phyloP scores from a whole-genome alignment of 192 early-diverging fungal genomes.

The Umbelopsis ramanniana region DNA sequence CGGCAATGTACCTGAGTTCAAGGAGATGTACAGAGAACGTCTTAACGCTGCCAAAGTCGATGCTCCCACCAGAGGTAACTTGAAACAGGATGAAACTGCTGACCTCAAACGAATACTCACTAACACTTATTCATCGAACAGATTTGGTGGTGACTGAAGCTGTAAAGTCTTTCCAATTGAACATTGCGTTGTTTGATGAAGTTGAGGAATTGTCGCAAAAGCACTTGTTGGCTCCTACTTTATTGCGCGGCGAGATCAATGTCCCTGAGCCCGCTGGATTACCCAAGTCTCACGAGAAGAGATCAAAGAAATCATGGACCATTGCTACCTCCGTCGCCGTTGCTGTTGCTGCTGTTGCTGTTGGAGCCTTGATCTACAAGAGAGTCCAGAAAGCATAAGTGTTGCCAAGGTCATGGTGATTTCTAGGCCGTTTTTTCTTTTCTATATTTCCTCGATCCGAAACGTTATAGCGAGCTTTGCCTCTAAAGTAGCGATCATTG shows the following conservation, averaged over 20 bases:
- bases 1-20: constrained; percentile 50
- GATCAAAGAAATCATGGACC: not conserved
- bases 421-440: not conserved
- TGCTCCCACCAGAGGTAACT: constrained; percentile 35
- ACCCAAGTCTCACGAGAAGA: not conserved
- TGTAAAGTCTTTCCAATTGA: constrained; percentile 35
- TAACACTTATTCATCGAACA: constrained; percentile 7
- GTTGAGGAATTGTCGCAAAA: constrained; percentile 30
- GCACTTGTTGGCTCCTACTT: constrained; percentile 13
- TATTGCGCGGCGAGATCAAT: not conserved
- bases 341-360: constrained; percentile 18
- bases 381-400: constrained; percentile 5
- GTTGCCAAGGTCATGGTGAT: not conserved
- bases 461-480: not conserved
- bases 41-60: constrained; percentile 51
- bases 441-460: not conserved
- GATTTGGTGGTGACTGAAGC: constrained; percentile 36
- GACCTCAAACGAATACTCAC: not conserved
- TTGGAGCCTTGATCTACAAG: constrained; percentile 26
- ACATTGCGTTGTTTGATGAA: constrained; percentile 44
- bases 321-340: not conserved
- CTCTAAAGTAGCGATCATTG: too few relatives aligned
- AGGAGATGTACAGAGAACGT: constrained; percentile 51
- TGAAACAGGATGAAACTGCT: not conserved
- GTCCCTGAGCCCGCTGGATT: not conserved